Evolutionary conservation across 2,329 filamentous ascomycete genomes (phyloP), one percentile per base, ranked within the genome.

Genomic region (Monosporascus sp.): DNA sequence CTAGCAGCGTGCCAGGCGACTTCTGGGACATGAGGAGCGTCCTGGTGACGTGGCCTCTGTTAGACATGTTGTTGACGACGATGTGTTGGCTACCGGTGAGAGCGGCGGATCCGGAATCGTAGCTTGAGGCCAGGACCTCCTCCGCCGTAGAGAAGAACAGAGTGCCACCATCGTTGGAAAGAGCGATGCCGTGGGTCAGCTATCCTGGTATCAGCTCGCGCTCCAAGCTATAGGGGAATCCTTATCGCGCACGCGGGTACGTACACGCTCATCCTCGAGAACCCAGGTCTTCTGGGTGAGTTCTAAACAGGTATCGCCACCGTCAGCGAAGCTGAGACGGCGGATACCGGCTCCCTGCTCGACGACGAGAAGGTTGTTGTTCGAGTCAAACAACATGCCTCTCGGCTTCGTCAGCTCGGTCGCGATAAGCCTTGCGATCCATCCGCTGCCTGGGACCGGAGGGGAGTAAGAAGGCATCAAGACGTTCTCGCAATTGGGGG

Each of bases 21-120:
- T 76, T 75, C 20, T 72, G 65, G 0, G 86, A 84, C 26, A 88
- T 71, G 44, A 89, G 74, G 2, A 91, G 72, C 0, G 87, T 90
- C 26, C 88, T 78, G 0, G 85, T 86, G 6, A 75, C 80, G 60
- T 90, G 85, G 51, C 83, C 85, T 3, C 72, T 68, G 52, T 78
- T 79, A 61, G 61, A 75, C 85, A 90, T 88, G 59, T 82, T 82
- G 40, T 73, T 73, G 48, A 91, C 72, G 6, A 91, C 57, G 3
- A 78, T 81, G 52, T 72, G 73, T 48, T 75, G 76, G 51, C 64
- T 59, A 48, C 64, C 57, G 22, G 20, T 50, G 46, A 82, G 74
- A 5, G 76, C 76, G 48, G 71, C 73, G 17, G 73, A 68, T 2
- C 67, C 63, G 20, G 80, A 68, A 64, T 88, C 76, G 66, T 91